These are phyloP conservation scores for Ogataea minuta DNA, from an alignment of 805 yeast genomes.

Conservation along the genomic window DNA sequence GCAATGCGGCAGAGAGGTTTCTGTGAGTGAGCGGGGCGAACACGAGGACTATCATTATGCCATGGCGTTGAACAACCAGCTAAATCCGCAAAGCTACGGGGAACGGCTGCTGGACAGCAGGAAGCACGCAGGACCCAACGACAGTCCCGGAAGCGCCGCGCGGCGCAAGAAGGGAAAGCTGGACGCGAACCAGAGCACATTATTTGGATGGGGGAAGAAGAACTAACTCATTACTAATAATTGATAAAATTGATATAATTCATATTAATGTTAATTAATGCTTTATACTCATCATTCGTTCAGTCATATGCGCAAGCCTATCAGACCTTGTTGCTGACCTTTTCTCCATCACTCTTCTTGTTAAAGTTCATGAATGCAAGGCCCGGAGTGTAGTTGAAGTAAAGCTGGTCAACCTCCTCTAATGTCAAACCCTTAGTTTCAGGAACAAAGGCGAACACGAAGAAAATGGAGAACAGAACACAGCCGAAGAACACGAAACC, in stretches of 20 bases:
- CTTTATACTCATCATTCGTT: constrained; percentile 7
- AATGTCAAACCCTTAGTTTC: constrained; percentile 57
- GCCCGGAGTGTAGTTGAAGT: constrained; percentile 37
- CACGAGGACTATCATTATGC: constrained; percentile 34
- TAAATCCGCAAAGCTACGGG: constrained; percentile 21
- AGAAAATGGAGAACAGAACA: constrained; percentile 50
- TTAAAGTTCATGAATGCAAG: constrained; percentile 25
- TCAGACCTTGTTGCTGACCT: constrained; percentile 5
- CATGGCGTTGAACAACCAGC: constrained; percentile 16
- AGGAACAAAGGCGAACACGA: constrained; percentile 50
- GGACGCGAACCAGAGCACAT: constrained; percentile 6
- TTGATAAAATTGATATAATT: constrained; percentile 14
- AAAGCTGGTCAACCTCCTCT: constrained; percentile 56
- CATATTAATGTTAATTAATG: too few species aligned
- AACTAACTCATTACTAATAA: constrained; percentile 18
- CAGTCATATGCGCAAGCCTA: constrained; percentile 1
- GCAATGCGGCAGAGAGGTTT: constrained; percentile 15
- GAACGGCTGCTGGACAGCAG: constrained; percentile 14
- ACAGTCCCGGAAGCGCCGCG: background rate
- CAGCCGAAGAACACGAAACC: constrained; percentile 59
- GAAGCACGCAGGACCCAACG: background rate
- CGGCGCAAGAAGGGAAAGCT: constrained; percentile 1
- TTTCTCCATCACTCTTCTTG: too few species aligned
- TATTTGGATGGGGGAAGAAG: constrained; percentile 6
- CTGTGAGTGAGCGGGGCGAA: constrained; percentile 10